Evolutionary conservation across 768 basidiomycete genomes (phyloP).

Genomic region (Suillus paluster): DNA sequence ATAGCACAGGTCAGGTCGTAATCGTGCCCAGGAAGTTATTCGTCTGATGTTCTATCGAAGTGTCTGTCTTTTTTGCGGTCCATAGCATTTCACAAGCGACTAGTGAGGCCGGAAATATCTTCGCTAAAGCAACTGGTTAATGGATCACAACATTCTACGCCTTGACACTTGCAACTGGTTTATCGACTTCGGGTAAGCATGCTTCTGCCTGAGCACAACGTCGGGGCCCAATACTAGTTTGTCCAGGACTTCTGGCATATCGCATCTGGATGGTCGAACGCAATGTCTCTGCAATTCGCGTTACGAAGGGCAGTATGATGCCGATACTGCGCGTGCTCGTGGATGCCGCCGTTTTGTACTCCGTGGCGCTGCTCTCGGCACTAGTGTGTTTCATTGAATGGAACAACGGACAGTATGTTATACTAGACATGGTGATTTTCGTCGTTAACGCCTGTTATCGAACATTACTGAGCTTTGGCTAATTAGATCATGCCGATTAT

Average conservation of each 20-base stretch:
- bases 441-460: background rate
- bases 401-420: conserved; percentile 6
- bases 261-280: conserved; percentile 10
- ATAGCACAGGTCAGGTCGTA: background rate
- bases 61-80: background rate
- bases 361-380: conserved; percentile 8
- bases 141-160: conserved; percentile 8
- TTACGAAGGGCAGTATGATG: background rate
- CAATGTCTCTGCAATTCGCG: background rate
- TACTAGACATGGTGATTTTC: conserved; percentile 7
- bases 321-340: conserved; percentile 10
- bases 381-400: conserved; percentile 6
- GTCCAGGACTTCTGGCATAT: conserved; percentile 3
- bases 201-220: background rate
- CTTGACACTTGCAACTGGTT: conserved; percentile 1
- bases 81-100: conserved; percentile 2
- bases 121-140: background rate
- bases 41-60: background rate
- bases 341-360: conserved; percentile 11
- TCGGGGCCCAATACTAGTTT: background rate
- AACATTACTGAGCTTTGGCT: background rate
- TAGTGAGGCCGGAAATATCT: background rate
- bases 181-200: conserved; percentile 10
- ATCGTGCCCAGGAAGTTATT: background rate
- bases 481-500: background rate